Evolutionary conservation across 352 stramenopile species (phyloP), one percentile per base, ranked within the genome.

Genomic region (Globisporangium spiculum): DNA sequence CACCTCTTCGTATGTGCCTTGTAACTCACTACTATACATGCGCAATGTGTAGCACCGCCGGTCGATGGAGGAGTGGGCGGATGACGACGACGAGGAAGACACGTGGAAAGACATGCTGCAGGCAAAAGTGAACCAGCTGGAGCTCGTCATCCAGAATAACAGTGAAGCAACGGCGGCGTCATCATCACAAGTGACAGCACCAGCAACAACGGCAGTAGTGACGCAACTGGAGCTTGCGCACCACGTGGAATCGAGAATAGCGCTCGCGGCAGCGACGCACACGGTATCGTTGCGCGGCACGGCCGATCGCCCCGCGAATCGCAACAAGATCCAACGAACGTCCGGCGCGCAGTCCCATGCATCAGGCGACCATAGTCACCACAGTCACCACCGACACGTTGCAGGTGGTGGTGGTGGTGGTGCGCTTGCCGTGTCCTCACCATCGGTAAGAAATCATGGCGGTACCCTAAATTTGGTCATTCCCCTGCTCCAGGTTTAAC

Each of bases 41-140:
- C 34, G 14, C 20, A 20, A n/a, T 14, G 24, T 41, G 2, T 63
- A 83, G 78, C 73, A 80, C 52, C 74, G 71, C 3, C 84, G 77
- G 57, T 88, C 83, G 0, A 92, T 94, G 64, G 83, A 86, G 50
- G 79, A 91, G 24, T 94, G 86, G 86, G 83, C 80, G 3, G 86
- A 92, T 9, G 79, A 91, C 14, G 86, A 94, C 26, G 86, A 92
- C 16, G 86, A 94, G 66, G 86, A 92, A 60, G 86, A 94, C 41
- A 80, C 78, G 48, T 94, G 82, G 82, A 92, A 91, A 66, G 86
- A 94, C 6, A 76, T 81, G 60, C 74, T 94, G 59, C 86, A 94
- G 74, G 83, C 82, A 48, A 85, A 85, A 22, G 84, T 94, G 18
- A 88, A 91, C 57, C 81, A 94, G 63, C 66, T 94, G 50, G 83